Percentiles rank a stretch among this genome's conserved stretches.
Conservation (phyloP, 306 rosid species). For the Ormosia semicastrata region DNA sequence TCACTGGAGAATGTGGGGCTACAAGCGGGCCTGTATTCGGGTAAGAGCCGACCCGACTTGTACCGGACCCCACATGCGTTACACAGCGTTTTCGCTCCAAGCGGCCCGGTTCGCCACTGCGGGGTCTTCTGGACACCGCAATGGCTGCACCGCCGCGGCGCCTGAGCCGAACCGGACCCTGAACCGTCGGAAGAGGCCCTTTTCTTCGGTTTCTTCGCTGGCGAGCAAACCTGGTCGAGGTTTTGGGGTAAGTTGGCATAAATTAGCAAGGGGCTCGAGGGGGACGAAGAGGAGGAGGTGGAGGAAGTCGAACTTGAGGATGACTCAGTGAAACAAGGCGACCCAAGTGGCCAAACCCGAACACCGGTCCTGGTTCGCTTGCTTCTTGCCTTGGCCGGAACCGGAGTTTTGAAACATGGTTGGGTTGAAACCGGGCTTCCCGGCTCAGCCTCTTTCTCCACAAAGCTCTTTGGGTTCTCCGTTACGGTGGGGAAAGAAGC, state of each 20-base stretch:
- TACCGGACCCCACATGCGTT: slow-evolving; percentile 91
- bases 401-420: slow-evolving; percentile 59
- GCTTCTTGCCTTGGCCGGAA: slow-evolving; percentile 83
- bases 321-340: slow-evolving; percentile 57
- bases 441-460: background rate
- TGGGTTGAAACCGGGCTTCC: slow-evolving; percentile 5
- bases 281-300: slow-evolving; percentile 55
- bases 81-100: slow-evolving; percentile 81
- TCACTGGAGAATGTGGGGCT: slow-evolving; percentile 88
- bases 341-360: slow-evolving; percentile 75
- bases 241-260: slow-evolving; percentile 23
- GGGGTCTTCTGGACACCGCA: slow-evolving; percentile 98
- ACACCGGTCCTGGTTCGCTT: slow-evolving; percentile 65
- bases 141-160: slow-evolving; percentile 83
- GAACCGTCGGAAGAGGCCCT: background rate
- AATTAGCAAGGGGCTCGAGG: slow-evolving; percentile 46
- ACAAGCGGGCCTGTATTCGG: slow-evolving; percentile 95
- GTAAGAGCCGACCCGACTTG: slow-evolving; percentile 91
- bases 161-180: slow-evolving; percentile 8
- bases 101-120: slow-evolving; percentile 95
- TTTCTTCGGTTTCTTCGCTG: slow-evolving; percentile 47
- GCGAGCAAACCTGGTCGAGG: slow-evolving; percentile 29
- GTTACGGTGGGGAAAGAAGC: slow-evolving; percentile 41
- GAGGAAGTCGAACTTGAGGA: slow-evolving; percentile 68
- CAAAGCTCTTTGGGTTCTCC: slow-evolving; percentile 19